Evolutionary conservation across 164 flowering plant species (phyloP).

Genomic region (Annona squamosa): DNA sequence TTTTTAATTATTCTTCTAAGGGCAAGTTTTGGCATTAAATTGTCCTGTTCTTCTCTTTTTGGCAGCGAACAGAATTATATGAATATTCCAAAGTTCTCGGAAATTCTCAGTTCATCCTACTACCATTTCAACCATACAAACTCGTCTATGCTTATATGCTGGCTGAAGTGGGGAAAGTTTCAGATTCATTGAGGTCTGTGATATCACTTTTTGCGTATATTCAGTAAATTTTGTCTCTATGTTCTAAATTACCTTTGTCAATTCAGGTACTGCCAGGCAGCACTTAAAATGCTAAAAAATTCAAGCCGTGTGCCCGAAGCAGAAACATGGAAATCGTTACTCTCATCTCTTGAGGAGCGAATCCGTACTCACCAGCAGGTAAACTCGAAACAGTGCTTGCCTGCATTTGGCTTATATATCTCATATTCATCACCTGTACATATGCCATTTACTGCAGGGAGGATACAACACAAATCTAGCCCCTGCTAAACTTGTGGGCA

Average conservation of each 20-base stretch:
- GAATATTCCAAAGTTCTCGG: slow-evolving; percentile 94
- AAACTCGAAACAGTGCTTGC: not conserved
- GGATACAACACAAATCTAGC: slow-evolving; percentile 80
- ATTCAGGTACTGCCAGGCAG: slow-evolving; percentile 83
- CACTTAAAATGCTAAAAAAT: slow-evolving; percentile 59
- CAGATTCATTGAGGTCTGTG: slow-evolving; percentile 80
- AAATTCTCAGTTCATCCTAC: slow-evolving; percentile 82
- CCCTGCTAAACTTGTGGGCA: slow-evolving; percentile 76
- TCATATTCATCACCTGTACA: not conserved
- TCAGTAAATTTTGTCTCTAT: not conserved
- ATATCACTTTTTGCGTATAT: not conserved
- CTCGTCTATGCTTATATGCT: slow-evolving; percentile 91
- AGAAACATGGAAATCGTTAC: slow-evolving; percentile 63
- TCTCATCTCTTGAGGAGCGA: slow-evolving; percentile 80
- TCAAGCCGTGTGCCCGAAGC: slow-evolving; percentile 82
- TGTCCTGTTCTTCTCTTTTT: not conserved
- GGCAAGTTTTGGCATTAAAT: not conserved
- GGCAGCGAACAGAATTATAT: slow-evolving; percentile 92
- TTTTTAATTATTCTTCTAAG: not conserved
- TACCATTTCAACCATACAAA: slow-evolving; percentile 96
- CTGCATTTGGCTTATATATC: slow-evolving; percentile 1
- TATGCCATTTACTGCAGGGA: slow-evolving; percentile 42
- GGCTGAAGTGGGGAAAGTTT: slow-evolving; percentile 89
- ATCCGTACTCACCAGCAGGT: slow-evolving; percentile 88
- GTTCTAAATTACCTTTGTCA: slow-evolving; percentile 2